Conservation (phyloP, 176 grass and related monocot genomes). For the Elymus sibiricus region DNA sequence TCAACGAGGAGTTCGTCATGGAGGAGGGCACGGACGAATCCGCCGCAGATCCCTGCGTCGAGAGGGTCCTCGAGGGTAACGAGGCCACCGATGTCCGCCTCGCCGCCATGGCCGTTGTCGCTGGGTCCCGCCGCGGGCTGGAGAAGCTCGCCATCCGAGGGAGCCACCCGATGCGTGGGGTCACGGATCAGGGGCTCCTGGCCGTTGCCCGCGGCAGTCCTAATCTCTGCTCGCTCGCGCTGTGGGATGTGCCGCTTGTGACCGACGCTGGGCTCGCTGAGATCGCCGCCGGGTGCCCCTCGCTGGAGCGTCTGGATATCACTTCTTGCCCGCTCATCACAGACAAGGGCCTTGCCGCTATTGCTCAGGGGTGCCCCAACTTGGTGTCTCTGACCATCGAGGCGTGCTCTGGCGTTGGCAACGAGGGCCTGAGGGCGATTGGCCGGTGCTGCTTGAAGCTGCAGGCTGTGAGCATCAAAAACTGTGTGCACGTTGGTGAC, state of each 20-base stretch:
- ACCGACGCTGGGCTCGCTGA: conserved; percentile 64
- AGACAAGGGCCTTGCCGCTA: conserved; percentile 61
- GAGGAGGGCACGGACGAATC: conserved; percentile 26
- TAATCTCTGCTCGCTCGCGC: conserved; percentile 55
- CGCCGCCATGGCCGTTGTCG: conserved; percentile 62
- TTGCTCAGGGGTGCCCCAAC: conserved; percentile 75
- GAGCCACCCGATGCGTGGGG: conserved; percentile 60
- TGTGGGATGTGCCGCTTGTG: conserved; percentile 63
- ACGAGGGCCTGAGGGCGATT: conserved; percentile 61
- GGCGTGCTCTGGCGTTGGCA: conserved; percentile 47
- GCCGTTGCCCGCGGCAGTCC: conserved; percentile 60
- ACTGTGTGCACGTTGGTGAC: conserved; percentile 56
- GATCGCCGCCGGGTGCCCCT: conserved; percentile 70
- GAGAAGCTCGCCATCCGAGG: conserved; percentile 73
- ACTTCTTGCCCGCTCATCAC: conserved; percentile 63
- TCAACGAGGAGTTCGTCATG: conserved; percentile 66
- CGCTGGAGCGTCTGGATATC: conserved; percentile 75
- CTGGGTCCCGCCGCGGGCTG: conserved; percentile 54
- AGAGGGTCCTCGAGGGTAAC: conserved; percentile 59
- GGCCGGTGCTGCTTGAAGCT: conserved; percentile 61
- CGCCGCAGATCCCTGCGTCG: conserved; percentile 33
- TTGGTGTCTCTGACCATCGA: conserved; percentile 66
- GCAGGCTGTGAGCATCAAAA: conserved; percentile 69
- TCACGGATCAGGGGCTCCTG: conserved; percentile 67
- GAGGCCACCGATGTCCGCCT: conserved; percentile 78